These are phyloP conservation scores for Aschersonia sp. DNA, from an alignment of 2,329 filamentous ascomycete species.

Conservation along the genomic window DNA sequence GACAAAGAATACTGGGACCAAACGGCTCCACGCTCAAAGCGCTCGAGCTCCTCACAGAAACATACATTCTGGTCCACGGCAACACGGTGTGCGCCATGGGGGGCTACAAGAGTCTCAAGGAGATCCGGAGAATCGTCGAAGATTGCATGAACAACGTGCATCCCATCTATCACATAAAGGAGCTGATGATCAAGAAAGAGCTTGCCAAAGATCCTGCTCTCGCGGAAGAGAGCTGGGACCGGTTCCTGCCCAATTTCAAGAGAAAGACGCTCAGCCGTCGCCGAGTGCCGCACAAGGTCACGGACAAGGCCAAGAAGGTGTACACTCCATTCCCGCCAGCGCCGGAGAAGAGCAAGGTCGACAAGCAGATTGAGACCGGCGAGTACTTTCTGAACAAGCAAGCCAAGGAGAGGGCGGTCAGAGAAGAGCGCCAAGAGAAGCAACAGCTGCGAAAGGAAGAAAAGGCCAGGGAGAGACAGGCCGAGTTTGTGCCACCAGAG, in stretches of 20 bases:
- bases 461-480: slow-evolving; percentile 70
- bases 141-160: slow-evolving; percentile 97
- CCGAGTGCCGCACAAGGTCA: slow-evolving; percentile 68
- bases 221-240: slow-evolving; percentile 81
- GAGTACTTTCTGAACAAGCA: slow-evolving; percentile 93
- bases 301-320: slow-evolving; percentile 82
- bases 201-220: slow-evolving; percentile 79
- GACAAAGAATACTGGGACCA: slow-evolving; percentile 83
- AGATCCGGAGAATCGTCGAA: slow-evolving; percentile 75
- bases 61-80: slow-evolving; percentile 90
- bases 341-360: slow-evolving; percentile 97
- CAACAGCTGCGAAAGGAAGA: slow-evolving; percentile 80
- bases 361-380: slow-evolving; percentile 92
- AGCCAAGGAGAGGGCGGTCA: slow-evolving; percentile 70
- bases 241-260: slow-evolving; percentile 95
- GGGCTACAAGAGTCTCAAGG: slow-evolving; percentile 82
- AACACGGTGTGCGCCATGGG: slow-evolving; percentile 93
- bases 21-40: slow-evolving; percentile 89
- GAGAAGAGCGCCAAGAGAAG: slow-evolving; percentile 68
- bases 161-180: slow-evolving; percentile 67
- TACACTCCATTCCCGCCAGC: slow-evolving; percentile 97
- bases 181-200: slow-evolving; percentile 87
- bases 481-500: slow-evolving; percentile 76
- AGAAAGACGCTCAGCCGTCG: slow-evolving; percentile 79
- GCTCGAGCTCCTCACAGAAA: slow-evolving; percentile 77